These are phyloP conservation scores for Platanus orientalis DNA, from an alignment of 164 flowering plant species.

Conservation along the genomic window DNA sequence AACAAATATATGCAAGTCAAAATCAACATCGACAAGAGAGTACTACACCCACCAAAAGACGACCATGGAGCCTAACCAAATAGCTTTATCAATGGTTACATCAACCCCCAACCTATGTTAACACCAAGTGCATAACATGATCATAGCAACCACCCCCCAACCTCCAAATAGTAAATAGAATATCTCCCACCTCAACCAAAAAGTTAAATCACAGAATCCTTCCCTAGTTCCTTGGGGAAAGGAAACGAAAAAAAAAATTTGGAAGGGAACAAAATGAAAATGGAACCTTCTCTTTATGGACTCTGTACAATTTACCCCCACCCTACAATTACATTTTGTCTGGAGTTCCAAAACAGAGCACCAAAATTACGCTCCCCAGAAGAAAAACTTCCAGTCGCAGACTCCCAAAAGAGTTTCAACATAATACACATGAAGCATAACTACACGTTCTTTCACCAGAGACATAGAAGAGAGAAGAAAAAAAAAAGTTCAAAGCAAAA, in stretches of 20 bases:
- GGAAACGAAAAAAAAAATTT: background rate
- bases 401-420: conserved; percentile 14
- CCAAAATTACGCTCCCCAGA: conserved; percentile 33
- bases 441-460: conserved; percentile 7
- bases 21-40: too few species aligned
- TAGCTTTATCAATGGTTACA: too few species aligned
- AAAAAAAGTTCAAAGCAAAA: background rate
- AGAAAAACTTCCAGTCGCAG: conserved; percentile 22
- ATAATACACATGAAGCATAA: conserved; percentile 18
- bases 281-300: background rate
- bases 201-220: too few species aligned
- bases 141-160: too few species aligned
- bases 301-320: conserved; percentile 22
- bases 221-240: background rate
- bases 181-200: background rate
- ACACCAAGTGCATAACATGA: background rate
- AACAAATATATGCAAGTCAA: too few species aligned
- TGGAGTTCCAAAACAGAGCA: conserved; percentile 26
- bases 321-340: conserved; percentile 11
- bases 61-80: too few species aligned
- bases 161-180: background rate
- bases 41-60: too few species aligned
- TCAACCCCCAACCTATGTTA: background rate
- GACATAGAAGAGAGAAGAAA: background rate
- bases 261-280: background rate